These are phyloP conservation scores for Aspergillus sp. DNA, from an alignment of 2,329 filamentous ascomycete genomes.

Conservation along the genomic window DNA sequence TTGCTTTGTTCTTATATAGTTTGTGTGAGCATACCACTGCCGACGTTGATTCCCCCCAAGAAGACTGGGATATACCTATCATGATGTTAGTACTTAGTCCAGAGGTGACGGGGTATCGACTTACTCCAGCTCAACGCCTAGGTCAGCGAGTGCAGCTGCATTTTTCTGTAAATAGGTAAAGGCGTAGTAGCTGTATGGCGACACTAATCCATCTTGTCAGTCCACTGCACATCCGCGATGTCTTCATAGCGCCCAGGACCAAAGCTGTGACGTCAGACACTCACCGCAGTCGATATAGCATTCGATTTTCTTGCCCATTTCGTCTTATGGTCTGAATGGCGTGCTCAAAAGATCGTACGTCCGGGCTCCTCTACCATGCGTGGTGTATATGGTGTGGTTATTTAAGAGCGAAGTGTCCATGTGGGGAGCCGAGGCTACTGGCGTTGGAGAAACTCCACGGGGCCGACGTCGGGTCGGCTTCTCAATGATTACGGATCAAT, in stretches of 20 bases:
- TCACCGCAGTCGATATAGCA: constrained; percentile 67
- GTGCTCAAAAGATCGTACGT: neutral
- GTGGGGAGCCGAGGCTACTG: constrained; percentile 7
- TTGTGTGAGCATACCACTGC: constrained; percentile 47
- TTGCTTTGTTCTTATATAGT: constrained; percentile 35
- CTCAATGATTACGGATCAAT: neutral
- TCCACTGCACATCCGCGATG: neutral
- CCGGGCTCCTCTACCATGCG: neutral
- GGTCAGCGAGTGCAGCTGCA: constrained; percentile 52
- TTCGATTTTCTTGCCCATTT: constrained; percentile 63
- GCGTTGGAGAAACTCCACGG: neutral
- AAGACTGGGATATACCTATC: constrained; percentile 72
- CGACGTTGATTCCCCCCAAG: constrained; percentile 64
- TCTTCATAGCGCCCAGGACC: too few relatives aligned
- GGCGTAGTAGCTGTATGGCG: constrained; percentile 55
- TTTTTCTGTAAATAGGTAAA: constrained; percentile 60
- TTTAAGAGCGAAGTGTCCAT: neutral
- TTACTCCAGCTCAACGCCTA: constrained; percentile 67
- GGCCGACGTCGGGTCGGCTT: constrained; percentile 4
- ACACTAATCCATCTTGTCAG: constrained; percentile 51
- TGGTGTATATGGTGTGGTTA: neutral
- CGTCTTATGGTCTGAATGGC: neutral
- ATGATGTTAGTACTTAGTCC: constrained; percentile 1
- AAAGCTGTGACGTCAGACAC: constrained; percentile 17
- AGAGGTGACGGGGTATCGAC: constrained; percentile 22